Base-by-base conservation (phyloP, 495 filamentous ascomycete genomes). In the Aspergillus carlsbadensis region DNA sequence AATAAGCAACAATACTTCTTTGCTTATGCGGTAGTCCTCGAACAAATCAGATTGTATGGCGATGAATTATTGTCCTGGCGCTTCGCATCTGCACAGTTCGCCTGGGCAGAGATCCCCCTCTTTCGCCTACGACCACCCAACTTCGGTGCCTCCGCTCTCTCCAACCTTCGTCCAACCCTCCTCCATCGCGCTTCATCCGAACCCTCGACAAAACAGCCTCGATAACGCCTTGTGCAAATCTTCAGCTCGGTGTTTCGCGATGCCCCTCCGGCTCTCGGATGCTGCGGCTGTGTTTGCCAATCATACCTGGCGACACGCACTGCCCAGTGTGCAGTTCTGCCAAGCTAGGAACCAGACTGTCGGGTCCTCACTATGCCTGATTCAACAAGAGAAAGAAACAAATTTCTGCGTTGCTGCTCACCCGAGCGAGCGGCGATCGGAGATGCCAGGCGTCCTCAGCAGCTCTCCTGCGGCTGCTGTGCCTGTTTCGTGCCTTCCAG, bases 301-400 rank as follows among this genome's bases (percentile, higher is more conserved):
- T 62, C 64, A 64, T 42, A 53, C 50, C 40, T 56, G 59, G 59
- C 56, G 64, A 69, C 59, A 63, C 68, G 65, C 67, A 68, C 65
- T 64, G 67, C 65, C 62, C 48, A 29, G 26, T 29, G 26, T 8
- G 26, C 26, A 29, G 26, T 51, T 57, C 67, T 56, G 67, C 65
- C 65, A 68, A 70, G 62, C 59, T 57, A 62, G 62, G 55, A 65
- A 66, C 68, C 67, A 66, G 58, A 66, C 65, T 68, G 68, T 66
- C 68, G 68, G 68, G 68, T 59, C 67, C 51, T 56, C 36, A 52
- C 67, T 68, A 66, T 60, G 46, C 68, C 62, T 45, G 22, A 65
- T 65, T 59, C 35, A 63, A 53, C 39, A 50, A 50, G 52, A 54
- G 33, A 46, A 49, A 55, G 42, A 52, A 56, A 31, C 52, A 45